Base-by-base conservation (phyloP, 805 yeast species). In the Tetrapisispora namnaoensis region DNA sequence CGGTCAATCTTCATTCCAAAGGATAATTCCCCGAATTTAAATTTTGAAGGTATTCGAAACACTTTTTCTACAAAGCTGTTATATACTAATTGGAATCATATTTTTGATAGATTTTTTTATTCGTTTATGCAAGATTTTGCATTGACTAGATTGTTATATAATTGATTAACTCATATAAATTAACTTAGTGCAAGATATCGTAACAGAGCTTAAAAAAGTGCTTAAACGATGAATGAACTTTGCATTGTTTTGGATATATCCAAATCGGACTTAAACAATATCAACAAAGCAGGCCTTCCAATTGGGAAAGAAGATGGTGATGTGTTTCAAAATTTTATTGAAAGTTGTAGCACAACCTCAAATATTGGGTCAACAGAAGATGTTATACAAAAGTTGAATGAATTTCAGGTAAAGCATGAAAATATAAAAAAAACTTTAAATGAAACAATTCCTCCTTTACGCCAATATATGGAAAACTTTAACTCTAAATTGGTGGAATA, bases 401-500 rank as follows among this genome's bases (percentile, higher is more conserved):
- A 27, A 11, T 51, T 61, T 16, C 50, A 55, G 38, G 41, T 49
- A 3, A 60, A 55, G 37, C 58, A 62, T 35, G 36, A 47, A 6
- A 40, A 51, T 13, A 51, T 58, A 17, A 44, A 53, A 36, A 39
- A 48, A n/a, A 50, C 61, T 3, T 52, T 70, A n/a, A 57, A 62
- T 14, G 48, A 50, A 7, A 39, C 65, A 2, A 54, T 70, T 4
- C 65, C 67, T 1, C 84, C 86, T 3, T 66, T 86, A 32, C 77
- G 76, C 50, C 62, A 65, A 1, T 78, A 80, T 50, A 67, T 87
- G 44, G 59, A 61, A 11, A 65, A 69, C 32, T 86, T 89, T 65
- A 82, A 82, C 58, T 49, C 58, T 2, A 83, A 83, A 51, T 71
- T 84, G 48, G 68, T 74, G 9, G 68, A 72, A 24, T 67, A 82